These are phyloP conservation scores for Backusella parvicylindrica DNA, from an alignment of 192 early-diverging fungal species.

Conservation along the genomic window DNA sequence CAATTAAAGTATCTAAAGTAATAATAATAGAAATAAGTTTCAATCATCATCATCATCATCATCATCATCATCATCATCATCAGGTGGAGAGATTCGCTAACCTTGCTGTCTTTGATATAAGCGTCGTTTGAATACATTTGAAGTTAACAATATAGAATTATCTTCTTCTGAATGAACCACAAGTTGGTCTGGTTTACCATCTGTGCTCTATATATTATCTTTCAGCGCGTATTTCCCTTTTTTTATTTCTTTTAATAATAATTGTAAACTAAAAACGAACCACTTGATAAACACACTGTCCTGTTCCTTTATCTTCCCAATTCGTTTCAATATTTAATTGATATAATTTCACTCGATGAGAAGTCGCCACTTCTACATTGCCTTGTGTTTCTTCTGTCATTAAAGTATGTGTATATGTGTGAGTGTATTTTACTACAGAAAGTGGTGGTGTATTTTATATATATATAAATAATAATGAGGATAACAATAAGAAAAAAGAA, in stretches of 20 bases:
- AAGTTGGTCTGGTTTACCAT: conserved; percentile 41
- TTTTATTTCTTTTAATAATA: background rate
- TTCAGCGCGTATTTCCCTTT: background rate
- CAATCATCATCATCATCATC: background rate
- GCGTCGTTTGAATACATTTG: conserved; percentile 67
- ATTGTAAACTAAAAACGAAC: conserved; percentile 14
- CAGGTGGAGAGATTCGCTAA: conserved; percentile 31
- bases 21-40: background rate
- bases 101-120: conserved; percentile 87
- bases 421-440: background rate
- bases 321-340: conserved; percentile 61
- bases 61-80: background rate
- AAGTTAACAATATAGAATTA: conserved; percentile 58
- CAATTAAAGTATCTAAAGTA: conserved; percentile 81
- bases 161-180: conserved; percentile 64
- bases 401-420: background rate
- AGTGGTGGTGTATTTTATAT: too few species aligned
- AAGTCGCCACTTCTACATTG: background rate
- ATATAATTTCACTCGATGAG: conserved; percentile 81
- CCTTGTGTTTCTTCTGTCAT: conserved; percentile 8
- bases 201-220: background rate
- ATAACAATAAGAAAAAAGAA: too few species aligned
- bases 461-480: too few species aligned
- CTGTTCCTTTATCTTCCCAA: conserved; percentile 88
- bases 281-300: conserved; percentile 70